A percentile compares a stretch with the other conserved stretches of the same genome.
phyloP scores from a whole-genome alignment of 2,329 filamentous ascomycete species.

The Rosellinia necatrix region DNA sequence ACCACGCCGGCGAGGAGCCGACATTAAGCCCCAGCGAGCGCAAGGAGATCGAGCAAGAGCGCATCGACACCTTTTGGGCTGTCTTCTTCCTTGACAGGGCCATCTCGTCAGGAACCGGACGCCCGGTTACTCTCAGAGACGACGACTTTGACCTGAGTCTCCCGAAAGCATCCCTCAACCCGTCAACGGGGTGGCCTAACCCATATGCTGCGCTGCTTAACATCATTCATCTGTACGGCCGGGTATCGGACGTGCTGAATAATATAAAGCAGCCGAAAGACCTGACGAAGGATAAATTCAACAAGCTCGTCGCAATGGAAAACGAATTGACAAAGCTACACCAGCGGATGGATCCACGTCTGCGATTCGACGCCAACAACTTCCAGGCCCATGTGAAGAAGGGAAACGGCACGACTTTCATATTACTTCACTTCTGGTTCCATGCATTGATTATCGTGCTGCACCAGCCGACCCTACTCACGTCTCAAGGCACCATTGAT shows the following conservation, averaged over 20 bases:
- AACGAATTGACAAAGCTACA: constrained; percentile 73
- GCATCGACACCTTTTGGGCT: constrained; percentile 87
- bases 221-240: constrained; percentile 84
- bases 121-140: constrained; percentile 81
- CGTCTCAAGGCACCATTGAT: constrained; percentile 67
- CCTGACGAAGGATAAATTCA: constrained; percentile 74
- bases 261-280: constrained; percentile 75
- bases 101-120: constrained; percentile 84
- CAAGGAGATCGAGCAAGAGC: constrained; percentile 75
- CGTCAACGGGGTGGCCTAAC: constrained; percentile 70
- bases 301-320: constrained; percentile 77
- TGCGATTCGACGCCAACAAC: constrained; percentile 85
- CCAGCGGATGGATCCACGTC: constrained; percentile 72
- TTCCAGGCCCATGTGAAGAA: constrained; percentile 83
- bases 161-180: constrained; percentile 54
- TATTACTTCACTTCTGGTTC: constrained; percentile 87
- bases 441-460: constrained; percentile 84
- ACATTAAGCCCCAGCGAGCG: constrained; percentile 55
- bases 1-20: constrained; percentile 50
- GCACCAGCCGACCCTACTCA: constrained; percentile 81
- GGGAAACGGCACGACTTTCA: constrained; percentile 84
- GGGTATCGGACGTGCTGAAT: constrained; percentile 83
- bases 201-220: constrained; percentile 81
- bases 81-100: constrained; percentile 87
- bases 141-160: constrained; percentile 84